A percentile compares a stretch with the other conserved stretches of the same genome.
These are phyloP conservation scores for Candida pseudoviswanathii DNA, from an alignment of 1,139 yeast genomes.

Conservation along the genomic window DNA sequence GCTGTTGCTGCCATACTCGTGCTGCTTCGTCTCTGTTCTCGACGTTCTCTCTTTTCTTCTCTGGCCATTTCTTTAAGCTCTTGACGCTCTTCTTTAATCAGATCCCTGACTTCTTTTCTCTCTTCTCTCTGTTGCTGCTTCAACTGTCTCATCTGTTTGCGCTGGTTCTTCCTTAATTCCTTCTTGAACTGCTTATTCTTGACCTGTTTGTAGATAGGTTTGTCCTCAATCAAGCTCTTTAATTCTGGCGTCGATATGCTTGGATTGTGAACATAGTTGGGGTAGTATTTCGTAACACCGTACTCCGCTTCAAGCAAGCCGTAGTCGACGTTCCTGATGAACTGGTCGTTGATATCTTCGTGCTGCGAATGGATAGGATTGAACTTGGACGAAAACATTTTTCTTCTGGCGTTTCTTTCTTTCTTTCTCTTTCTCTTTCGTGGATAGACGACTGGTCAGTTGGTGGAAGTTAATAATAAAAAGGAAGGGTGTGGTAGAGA, in stretches of 20 bases:
- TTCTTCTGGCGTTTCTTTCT: background rate
- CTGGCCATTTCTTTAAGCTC: constrained; percentile 16
- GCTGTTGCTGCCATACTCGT: background rate
- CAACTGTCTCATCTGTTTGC: constrained; percentile 8
- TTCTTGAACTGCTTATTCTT: constrained; percentile 25
- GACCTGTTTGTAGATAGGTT: constrained; percentile 47
- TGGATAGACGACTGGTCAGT: background rate
- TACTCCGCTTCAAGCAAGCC: constrained; percentile 38
- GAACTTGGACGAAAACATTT: background rate
- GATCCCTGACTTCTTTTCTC: constrained; percentile 6
- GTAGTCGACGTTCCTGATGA: constrained; percentile 26
- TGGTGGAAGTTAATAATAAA: no score
- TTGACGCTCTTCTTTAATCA: constrained; percentile 17
- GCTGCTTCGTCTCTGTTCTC: constrained; percentile 6
- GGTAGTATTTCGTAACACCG: constrained; percentile 43
- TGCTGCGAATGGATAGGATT: background rate
- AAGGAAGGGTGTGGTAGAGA: no score
- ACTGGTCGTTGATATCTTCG: constrained; percentile 1
- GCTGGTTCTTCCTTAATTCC: constrained; percentile 9
- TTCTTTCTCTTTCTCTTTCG: background rate
- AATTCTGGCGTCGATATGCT: constrained; percentile 41
- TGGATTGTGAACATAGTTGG: constrained; percentile 43
- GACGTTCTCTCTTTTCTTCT: constrained; percentile 13
- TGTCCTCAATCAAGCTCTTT: constrained; percentile 35
- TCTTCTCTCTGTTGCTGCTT: constrained; percentile 13